Percentiles rank a stretch among this genome's conserved stretches.
These are phyloP conservation scores for Paraphoma chrysanthemicola DNA, from an alignment of 2,329 filamentous ascomycete species.

Conservation along the genomic window DNA sequence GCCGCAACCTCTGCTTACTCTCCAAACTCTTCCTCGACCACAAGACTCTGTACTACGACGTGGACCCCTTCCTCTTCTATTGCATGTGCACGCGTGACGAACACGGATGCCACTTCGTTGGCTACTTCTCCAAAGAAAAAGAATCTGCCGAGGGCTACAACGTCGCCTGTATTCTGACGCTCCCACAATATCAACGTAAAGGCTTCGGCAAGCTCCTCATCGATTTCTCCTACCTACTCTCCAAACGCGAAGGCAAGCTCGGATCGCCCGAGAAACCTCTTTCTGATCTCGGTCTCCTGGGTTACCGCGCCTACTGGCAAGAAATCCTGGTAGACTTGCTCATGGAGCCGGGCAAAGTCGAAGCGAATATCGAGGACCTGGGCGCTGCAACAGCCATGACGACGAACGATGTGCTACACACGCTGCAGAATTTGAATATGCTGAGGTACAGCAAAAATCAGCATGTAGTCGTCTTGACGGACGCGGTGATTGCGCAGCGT, in stretches of 20 bases:
- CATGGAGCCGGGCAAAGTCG: slow-evolving; percentile 67
- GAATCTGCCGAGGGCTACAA: slow-evolving; percentile 97
- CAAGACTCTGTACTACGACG: slow-evolving; percentile 98
- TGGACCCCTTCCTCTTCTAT: slow-evolving; percentile 99
- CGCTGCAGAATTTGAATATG: slow-evolving; percentile 92
- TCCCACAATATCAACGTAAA: slow-evolving; percentile 95
- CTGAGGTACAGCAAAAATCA: slow-evolving; percentile 94
- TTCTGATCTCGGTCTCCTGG: slow-evolving; percentile 88
- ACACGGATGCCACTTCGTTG: slow-evolving; percentile 92
- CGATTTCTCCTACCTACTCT: slow-evolving; percentile 96
- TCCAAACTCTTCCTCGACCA: slow-evolving; percentile 97
- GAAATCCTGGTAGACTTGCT: slow-evolving; percentile 90
- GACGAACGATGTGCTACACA: slow-evolving; percentile 95
- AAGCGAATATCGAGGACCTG: slow-evolving; percentile 85
- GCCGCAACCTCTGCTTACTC: slow-evolving; percentile 90
- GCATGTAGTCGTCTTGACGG: slow-evolving; percentile 92
- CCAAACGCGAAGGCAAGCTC: slow-evolving; percentile 91
- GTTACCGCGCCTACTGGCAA: slow-evolving; percentile 97
- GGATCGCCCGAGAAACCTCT: slow-evolving; percentile 97
- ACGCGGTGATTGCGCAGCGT: slow-evolving; percentile 74
- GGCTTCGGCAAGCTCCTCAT: slow-evolving; percentile 93
- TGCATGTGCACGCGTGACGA: slow-evolving; percentile 93
- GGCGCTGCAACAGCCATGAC: slow-evolving; percentile 87
- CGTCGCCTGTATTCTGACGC: slow-evolving; percentile 93
- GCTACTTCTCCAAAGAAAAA: slow-evolving; percentile 99